A percentile compares a stretch with the other conserved stretches of the same genome.
phyloP scores from a whole-genome alignment of 495 filamentous ascomycete species.

The Durotheca rogersii region DNA sequence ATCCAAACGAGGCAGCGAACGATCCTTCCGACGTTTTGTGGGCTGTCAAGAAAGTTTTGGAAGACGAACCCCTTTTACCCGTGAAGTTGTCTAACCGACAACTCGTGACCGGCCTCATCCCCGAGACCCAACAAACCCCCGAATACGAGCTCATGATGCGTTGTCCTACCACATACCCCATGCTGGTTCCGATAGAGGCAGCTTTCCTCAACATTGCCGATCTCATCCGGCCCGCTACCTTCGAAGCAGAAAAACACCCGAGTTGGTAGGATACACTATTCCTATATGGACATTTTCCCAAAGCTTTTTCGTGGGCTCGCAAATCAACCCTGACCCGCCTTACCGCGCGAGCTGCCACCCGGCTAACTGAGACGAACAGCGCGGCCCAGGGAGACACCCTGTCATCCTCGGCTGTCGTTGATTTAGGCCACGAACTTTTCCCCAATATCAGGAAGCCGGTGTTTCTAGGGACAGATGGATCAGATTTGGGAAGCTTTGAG shows the following conservation, averaged over 20 bases:
- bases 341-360: not conserved
- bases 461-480: not conserved
- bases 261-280: constrained; percentile 3
- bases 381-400: constrained; percentile 1
- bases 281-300: not conserved
- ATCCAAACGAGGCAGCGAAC: constrained; percentile 15
- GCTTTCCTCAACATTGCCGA: constrained; percentile 22
- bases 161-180: constrained; percentile 25
- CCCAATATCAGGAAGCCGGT: constrained; percentile 1
- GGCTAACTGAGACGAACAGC: constrained; percentile 11
- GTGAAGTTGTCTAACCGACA: constrained; percentile 25
- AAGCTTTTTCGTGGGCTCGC: not conserved
- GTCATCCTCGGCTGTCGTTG: constrained; percentile 2
- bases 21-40: constrained; percentile 21
- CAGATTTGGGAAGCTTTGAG: constrained; percentile 7
- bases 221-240: constrained; percentile 16
- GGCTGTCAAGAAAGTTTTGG: constrained; percentile 22
- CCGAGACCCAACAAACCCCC: constrained; percentile 20
- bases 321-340: not conserved
- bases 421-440: constrained; percentile 1
- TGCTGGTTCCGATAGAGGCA: constrained; percentile 21
- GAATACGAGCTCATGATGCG: constrained; percentile 32
- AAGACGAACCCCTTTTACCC: constrained; percentile 13
- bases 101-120: constrained; percentile 22
- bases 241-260: constrained; percentile 1